Base-by-base conservation (phyloP, 2,329 filamentous ascomycete genomes). In the Claviceps cyperi region DNA sequence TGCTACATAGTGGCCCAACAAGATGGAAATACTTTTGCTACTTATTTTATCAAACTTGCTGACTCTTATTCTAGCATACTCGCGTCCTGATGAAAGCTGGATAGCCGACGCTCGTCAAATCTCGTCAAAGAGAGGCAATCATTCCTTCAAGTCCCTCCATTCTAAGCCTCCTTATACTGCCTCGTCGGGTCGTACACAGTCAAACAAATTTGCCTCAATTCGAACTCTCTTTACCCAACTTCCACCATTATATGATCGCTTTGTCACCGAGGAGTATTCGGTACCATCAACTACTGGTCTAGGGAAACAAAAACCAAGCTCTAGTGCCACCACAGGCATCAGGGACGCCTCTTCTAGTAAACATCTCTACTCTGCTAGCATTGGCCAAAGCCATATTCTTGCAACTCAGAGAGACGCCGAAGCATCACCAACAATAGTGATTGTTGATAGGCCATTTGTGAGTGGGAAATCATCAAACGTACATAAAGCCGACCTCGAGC, bases 11-110 rank as follows among this genome's bases (percentile, higher is more conserved):
- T 19, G 8, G 22, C 15, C 22, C 21, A 49, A 41, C 21, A 49
- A 41, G 21, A 56, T 56, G 55, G 32, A 50, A n/a, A 39, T 46
- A 32, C 35, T 44, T 48, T 36, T 35, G 5, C 19, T 49, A 8
- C 48, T 51, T 21, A 37, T 40, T 40, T 56, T 51, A 39, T 37
- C 50, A 43, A 50, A 22, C 49, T 55, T 50, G 55, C 55, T 56
- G 47, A 56, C 50, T 9, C 22, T 44, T 49, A 17, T 39, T 43
- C 39, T 51, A 55, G 52, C 46, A 17, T 50, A 46, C 41, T 28
- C 46, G 5, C 32, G 24, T 17, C 19, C 24, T 9, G 35, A 48
- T 5, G n/a, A 50, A 15, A 32, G 21, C 28, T 50, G 48, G 32
- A 52, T 38, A 17, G 37, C 38, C 6, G 47, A 49, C 7, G 28